Conservation (phyloP, 2,329 filamentous ascomycete species). For the Aspergillus sp. region DNA sequence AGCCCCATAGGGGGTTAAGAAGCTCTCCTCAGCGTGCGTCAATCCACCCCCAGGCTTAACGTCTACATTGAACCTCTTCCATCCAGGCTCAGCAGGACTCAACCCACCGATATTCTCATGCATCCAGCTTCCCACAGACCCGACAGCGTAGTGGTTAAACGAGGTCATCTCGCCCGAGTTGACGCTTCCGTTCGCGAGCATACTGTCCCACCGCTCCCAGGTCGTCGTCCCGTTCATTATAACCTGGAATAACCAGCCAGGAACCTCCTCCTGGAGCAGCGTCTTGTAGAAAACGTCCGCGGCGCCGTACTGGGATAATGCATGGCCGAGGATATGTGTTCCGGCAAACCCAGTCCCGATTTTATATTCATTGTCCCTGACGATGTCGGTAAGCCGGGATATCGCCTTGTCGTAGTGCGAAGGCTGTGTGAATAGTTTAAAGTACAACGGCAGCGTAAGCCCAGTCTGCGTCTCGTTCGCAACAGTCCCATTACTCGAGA, state of each 20-base stretch:
- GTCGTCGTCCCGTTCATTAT: constrained; percentile 41
- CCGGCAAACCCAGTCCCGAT: constrained; percentile 34
- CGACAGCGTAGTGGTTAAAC: constrained; percentile 44
- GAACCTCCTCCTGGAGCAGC: constrained; percentile 12
- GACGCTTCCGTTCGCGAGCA: constrained; percentile 35
- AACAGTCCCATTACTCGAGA: constrained; percentile 24
- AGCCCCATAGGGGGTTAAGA: neutral
- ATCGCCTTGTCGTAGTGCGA: neutral
- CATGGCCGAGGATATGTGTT: constrained; percentile 21
- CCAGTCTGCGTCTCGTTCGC: constrained; percentile 32
- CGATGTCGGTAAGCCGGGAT: neutral
- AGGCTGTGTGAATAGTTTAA: constrained; percentile 19
- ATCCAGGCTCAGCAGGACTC: constrained; percentile 28
- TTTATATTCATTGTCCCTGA: constrained; percentile 21
- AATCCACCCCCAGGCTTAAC: constrained; percentile 30
- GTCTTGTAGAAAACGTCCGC: constrained; percentile 13
- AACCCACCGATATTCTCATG: constrained; percentile 36
- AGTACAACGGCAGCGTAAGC: constrained; percentile 28
- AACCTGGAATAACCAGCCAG: constrained; percentile 38
- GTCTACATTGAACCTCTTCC: constrained; percentile 29
- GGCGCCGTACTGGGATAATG: constrained; percentile 21
- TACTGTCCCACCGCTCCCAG: constrained; percentile 45
- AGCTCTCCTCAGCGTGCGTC: neutral
- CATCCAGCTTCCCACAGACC: constrained; percentile 39
- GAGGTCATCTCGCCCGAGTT: constrained; percentile 43